phyloP scores from a whole-genome alignment of 2,329 filamentous ascomycete species.

The Blastomyces percursus region DNA sequence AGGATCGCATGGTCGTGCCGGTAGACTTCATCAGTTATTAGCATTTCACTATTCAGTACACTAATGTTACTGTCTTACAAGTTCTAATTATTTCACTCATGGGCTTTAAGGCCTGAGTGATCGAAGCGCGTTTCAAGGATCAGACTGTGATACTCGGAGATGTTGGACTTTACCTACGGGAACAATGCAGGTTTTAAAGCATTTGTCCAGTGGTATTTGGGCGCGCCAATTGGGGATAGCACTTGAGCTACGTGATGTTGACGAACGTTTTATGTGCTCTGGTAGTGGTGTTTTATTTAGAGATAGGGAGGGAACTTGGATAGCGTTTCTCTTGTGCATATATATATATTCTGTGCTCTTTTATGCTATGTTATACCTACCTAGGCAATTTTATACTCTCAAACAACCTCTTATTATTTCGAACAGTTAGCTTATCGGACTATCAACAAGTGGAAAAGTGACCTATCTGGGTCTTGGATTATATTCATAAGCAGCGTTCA shows the following conservation, averaged over 20 bases:
- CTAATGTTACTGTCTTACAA: slow-evolving; percentile 5
- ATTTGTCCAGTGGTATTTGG: slow-evolving; percentile 11
- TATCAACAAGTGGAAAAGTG: too few relatives aligned
- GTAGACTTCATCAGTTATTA: not conserved
- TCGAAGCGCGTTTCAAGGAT: slow-evolving; percentile 14
- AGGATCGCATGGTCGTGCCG: not conserved
- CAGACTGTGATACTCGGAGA: slow-evolving; percentile 10
- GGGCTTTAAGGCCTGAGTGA: slow-evolving; percentile 12
- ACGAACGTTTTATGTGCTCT: not conserved
- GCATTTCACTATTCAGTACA: not conserved
- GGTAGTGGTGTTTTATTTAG: not conserved
- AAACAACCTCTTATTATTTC: too few relatives aligned
- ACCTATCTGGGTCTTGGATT: too few relatives aligned
- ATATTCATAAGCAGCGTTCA: too few relatives aligned
- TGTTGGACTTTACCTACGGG: slow-evolving; percentile 6
- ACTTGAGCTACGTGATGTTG: not conserved
- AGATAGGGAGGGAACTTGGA: too few relatives aligned
- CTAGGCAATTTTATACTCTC: too few relatives aligned
- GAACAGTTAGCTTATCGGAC: too few relatives aligned
- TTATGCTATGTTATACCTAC: too few relatives aligned
- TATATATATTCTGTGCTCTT: too few relatives aligned
- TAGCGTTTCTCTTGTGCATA: too few relatives aligned
- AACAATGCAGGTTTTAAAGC: not conserved
- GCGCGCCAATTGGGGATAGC: not conserved
- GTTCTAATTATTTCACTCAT: slow-evolving; percentile 16